Evolutionary conservation across 306 rosid genomes (phyloP), one percentile per base, ranked within the genome.

Genomic region (Trifolium dubium): DNA sequence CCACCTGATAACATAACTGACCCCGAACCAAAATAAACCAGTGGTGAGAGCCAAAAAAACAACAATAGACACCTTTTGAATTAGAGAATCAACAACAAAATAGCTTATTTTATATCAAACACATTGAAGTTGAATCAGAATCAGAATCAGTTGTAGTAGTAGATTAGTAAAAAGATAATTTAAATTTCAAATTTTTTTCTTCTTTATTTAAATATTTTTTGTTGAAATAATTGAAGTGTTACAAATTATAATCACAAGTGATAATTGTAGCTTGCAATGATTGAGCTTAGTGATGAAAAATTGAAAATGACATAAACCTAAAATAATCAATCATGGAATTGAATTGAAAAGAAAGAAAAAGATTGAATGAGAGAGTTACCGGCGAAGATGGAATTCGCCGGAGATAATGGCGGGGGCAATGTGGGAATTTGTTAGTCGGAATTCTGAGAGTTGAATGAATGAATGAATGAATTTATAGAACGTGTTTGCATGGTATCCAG

Each of bases 381-480:
- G 73, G 73, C 75, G 64, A 68, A 34, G 59, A 51, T 13, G 23
- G 46, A 67, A 3, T 46, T 43, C 47, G 64, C 82, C 82, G 76
- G 63, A 65, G 47, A 35, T 18, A 30, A 55, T 17, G 5, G 29
- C 46, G 72, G 56, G 31, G 72, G 68, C 62, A 14, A 56, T 28
- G 39, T 12, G 28, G 30, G 19, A 3, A 4, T 66, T 7, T 17
- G 15, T 49, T 29, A 75, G 40, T 37, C 2, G 2, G 10, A 37
- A 37, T 37, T 37, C 8, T 37, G 40, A 37, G 1, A 9, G 40
- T 7, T 1, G 9, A 37, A 37, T 37, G 40, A 37, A 37, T 6
- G 39, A 35, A 35, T 35, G 40, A 37, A 37, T 37, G 40, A 37
- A 37, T 37, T 37, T 37, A 37, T 37, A 46, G 31, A 67, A 43